These are phyloP conservation scores for Letharia columbiana DNA, from an alignment of 495 filamentous ascomycete species.

Conservation along the genomic window DNA sequence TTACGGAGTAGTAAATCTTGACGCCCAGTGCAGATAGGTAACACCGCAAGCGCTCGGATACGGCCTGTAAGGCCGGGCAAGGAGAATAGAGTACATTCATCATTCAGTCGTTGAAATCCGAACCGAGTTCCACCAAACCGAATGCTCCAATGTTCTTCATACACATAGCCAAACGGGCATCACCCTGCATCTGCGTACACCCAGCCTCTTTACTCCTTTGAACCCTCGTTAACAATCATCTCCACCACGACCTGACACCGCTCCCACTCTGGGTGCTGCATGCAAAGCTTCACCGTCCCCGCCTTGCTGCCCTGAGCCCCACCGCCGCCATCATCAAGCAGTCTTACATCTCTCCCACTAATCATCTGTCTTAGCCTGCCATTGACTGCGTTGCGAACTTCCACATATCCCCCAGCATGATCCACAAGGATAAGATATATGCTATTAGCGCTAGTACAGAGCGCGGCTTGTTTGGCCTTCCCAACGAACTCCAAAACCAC, in stretches of 20 bases:
- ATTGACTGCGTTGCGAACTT: conserved; percentile 94
- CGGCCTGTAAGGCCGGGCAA: neutral
- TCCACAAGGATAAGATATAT: conserved; percentile 65
- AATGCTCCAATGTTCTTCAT: conserved; percentile 1
- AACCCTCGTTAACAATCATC: conserved; percentile 88
- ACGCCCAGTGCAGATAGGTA: neutral
- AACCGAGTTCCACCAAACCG: neutral
- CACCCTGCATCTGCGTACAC: neutral
- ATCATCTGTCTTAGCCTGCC: conserved; percentile 90
- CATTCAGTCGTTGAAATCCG: conserved; percentile 1
- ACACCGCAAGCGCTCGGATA: neutral
- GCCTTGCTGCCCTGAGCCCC: conserved; percentile 31
- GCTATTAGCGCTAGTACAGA: conserved; percentile 63
- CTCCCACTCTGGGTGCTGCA: conserved; percentile 84
- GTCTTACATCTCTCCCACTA: conserved; percentile 74
- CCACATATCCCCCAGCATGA: conserved; percentile 84
- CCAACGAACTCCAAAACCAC: conserved; percentile 98
- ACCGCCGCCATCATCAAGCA: conserved; percentile 73
- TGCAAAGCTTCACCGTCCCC: conserved; percentile 77
- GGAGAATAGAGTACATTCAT: neutral
- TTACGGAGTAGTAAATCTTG: neutral
- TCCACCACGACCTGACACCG: conserved; percentile 82
- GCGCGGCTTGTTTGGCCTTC: conserved; percentile 72
- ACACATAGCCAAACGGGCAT: neutral
- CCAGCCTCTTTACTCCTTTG: conserved; percentile 53